These are phyloP conservation scores for Brettanomyces nanus DNA, from an alignment of 805 yeast genomes.

Conservation along the genomic window DNA sequence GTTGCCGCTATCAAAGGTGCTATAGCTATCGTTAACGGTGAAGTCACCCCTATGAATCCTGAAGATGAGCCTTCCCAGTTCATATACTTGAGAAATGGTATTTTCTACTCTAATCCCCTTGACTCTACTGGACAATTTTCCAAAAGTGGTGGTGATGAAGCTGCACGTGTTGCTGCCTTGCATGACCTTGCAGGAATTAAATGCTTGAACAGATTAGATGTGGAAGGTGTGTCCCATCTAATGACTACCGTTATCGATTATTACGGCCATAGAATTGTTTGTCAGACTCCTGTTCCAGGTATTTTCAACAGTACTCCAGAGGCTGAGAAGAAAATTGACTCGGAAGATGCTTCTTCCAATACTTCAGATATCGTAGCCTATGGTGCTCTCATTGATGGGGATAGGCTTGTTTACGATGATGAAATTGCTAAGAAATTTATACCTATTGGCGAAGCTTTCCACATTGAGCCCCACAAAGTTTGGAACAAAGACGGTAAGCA, in stretches of 20 bases:
- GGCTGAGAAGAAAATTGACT: conserved; percentile 26
- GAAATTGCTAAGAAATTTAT: conserved; percentile 49
- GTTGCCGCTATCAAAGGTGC: conserved; percentile 74
- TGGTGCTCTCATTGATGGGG: conserved; percentile 62
- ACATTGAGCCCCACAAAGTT: conserved; percentile 62
- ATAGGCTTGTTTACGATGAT: conserved; percentile 37
- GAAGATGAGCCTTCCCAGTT: conserved; percentile 52
- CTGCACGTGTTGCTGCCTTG: conserved; percentile 70
- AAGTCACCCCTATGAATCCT: conserved; percentile 74
- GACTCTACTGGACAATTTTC: conserved; percentile 62
- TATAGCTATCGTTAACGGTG: conserved; percentile 63
- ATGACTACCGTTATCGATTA: conserved; percentile 85
- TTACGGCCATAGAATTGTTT: conserved; percentile 79
- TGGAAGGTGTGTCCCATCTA: conserved; percentile 57
- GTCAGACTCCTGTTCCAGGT: conserved; percentile 97
- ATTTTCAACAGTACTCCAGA: conserved; percentile 44
- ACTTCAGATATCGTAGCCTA: conserved; percentile 47
- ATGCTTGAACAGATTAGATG: conserved; percentile 57
- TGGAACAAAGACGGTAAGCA: conserved; percentile 37
- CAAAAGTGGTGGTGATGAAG: conserved; percentile 70
- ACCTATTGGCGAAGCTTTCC: conserved; percentile 65
- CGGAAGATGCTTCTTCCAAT: conserved; percentile 11
- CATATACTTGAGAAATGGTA: conserved; percentile 71
- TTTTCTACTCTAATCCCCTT: conserved; percentile 75
- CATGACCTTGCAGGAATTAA: conserved; percentile 74